These are phyloP conservation scores for Camellia granthamiana DNA, from an alignment of 148 eudicot genomes.

Conservation along the genomic window DNA sequence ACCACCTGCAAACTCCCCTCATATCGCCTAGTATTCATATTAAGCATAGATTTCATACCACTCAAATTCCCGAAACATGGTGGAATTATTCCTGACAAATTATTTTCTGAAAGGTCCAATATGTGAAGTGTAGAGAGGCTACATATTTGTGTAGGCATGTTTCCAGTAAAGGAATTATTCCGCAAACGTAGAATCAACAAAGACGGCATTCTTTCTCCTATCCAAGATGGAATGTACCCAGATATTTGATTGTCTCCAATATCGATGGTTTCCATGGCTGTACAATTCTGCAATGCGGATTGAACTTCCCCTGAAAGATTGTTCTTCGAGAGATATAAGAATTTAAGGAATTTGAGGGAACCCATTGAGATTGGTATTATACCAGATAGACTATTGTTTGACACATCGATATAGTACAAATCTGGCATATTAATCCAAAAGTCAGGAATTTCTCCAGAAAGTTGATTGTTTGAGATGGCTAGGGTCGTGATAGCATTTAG, in stretches of 20 bases:
- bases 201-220: conserved; percentile 17
- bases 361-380: conserved; percentile 24
- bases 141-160: conserved; percentile 24
- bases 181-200: conserved; percentile 13
- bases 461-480: not conserved
- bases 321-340: conserved; percentile 10
- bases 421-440: not conserved
- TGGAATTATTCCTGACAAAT: conserved; percentile 26
- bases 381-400: conserved; percentile 23
- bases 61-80: conserved; percentile 24
- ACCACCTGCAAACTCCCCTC: conserved; percentile 10
- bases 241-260: conserved; percentile 23
- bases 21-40: not conserved
- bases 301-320: conserved; percentile 21
- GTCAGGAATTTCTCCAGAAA: too few relatives aligned
- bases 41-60: not conserved
- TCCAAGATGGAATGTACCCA: conserved; percentile 22
- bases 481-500: not conserved
- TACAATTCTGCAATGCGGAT: conserved; percentile 15
- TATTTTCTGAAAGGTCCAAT: conserved; percentile 24
- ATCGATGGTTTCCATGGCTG: conserved; percentile 5
- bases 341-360: not conserved
- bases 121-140: conserved; percentile 19
- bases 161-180: conserved; percentile 17
- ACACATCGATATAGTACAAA: conserved; percentile 11